Conservation (phyloP, 768 basidiomycete genomes). For the Lactarius sp. region DNA sequence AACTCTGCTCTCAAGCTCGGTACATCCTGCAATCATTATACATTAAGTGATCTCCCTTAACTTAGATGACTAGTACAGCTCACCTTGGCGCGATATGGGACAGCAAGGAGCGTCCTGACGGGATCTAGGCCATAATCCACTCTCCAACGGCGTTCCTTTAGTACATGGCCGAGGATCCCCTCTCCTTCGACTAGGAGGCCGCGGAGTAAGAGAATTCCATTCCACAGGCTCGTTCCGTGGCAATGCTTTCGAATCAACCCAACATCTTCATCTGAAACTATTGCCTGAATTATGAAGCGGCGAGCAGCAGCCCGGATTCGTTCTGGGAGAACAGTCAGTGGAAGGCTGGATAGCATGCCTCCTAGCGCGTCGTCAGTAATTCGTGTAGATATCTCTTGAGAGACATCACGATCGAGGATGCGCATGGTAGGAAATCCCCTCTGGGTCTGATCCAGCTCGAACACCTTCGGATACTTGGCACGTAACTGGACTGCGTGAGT, state of each 20-base stretch:
- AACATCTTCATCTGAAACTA: background rate
- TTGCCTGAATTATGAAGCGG: background rate
- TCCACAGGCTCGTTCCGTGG: conserved; percentile 30
- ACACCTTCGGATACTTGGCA: background rate
- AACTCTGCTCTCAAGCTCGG: conserved; percentile 34
- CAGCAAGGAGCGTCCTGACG: conserved; percentile 42
- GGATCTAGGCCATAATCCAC: conserved; percentile 49
- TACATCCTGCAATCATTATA: conserved; percentile 33
- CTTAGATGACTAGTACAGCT: too few species aligned
- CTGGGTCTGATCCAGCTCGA: background rate
- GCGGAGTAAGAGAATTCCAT: conserved; percentile 36
- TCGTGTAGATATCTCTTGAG: too few species aligned
- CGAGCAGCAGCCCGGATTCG: background rate
- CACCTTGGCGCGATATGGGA: conserved; percentile 47
- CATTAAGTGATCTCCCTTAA: background rate
- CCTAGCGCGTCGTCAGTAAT: conserved; percentile 4
- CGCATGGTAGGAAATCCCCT: conserved; percentile 8
- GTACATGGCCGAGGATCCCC: conserved; percentile 38
- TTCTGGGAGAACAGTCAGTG: conserved; percentile 1
- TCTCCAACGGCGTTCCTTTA: conserved; percentile 42
- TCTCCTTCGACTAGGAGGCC: background rate
- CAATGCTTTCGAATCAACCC: background rate
- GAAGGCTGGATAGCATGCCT: background rate
- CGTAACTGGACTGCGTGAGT: too few species aligned
- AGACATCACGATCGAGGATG: background rate